Percentiles rank a stretch among this genome's conserved stretches.
Conservation (phyloP, 805 yeast species). For the Sugiyamaella boreocaroliniensis region DNA sequence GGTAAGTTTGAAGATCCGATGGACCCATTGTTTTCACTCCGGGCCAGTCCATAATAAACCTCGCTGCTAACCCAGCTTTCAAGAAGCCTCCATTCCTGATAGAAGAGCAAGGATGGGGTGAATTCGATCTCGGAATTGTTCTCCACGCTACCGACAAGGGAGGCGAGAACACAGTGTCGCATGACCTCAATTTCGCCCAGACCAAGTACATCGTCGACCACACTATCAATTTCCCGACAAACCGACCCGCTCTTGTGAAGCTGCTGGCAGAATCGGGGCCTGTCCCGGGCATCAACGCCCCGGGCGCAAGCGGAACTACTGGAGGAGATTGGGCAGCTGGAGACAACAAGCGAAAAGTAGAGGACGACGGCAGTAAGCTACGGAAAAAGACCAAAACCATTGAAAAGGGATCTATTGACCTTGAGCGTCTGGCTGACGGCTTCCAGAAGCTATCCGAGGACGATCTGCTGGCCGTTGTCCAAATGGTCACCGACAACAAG, state of each 20-base stretch:
- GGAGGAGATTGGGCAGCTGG: constrained; percentile 18
- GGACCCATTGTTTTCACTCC: background rate
- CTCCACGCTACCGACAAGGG: constrained; percentile 73
- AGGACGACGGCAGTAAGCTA: constrained; percentile 23
- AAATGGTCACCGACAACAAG: constrained; percentile 94
- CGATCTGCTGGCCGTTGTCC: constrained; percentile 88
- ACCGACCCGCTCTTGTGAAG: constrained; percentile 63
- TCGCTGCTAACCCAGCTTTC: constrained; percentile 34
- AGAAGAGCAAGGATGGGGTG: constrained; percentile 98
- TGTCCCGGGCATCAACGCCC: constrained; percentile 47
- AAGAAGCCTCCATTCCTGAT: constrained; percentile 81
- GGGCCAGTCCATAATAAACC: background rate
- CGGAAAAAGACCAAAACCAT: constrained; percentile 35
- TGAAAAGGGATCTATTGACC: constrained; percentile 59
- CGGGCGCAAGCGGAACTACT: constrained; percentile 20
- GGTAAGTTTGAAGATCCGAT: background rate
- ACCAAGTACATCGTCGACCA: constrained; percentile 76
- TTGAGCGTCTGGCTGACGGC: constrained; percentile 86
- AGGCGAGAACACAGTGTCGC: constrained; percentile 81
- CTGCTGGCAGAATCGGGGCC: constrained; percentile 77
- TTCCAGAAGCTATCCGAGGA: constrained; percentile 85
- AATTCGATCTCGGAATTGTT: constrained; percentile 79
- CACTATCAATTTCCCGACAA: constrained; percentile 64
- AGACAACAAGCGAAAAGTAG: constrained; percentile 37
- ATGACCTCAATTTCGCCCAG: constrained; percentile 80